phyloP scores from a whole-genome alignment of 2,329 filamentous ascomycete species.

The Trichoderma pleuroti region DNA sequence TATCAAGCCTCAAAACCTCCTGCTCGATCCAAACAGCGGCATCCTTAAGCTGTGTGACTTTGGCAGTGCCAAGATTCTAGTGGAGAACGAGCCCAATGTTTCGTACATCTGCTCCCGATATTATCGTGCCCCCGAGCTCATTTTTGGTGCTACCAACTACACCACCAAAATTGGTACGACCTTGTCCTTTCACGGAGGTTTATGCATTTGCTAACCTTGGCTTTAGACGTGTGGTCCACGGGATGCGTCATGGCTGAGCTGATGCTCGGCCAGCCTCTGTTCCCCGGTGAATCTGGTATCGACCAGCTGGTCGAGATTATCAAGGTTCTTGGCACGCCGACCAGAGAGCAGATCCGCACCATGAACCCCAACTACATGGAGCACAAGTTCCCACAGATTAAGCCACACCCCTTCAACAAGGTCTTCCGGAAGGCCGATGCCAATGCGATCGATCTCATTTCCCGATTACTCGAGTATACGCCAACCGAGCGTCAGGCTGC shows the following conservation, averaged over 20 bases:
- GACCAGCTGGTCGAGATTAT: conserved; percentile 99
- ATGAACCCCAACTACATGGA: conserved; percentile 99
- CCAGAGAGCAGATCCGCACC: conserved; percentile 94
- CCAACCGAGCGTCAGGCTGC: conserved; percentile 91
- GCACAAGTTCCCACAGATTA: conserved; percentile 99
- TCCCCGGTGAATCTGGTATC: conserved; percentile 97
- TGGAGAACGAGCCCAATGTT: conserved; percentile 98
- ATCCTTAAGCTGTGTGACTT: conserved; percentile 98
- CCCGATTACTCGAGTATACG: conserved; percentile 90
- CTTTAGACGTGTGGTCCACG: conserved; percentile 94
- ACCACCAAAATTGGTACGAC: conserved; percentile 96
- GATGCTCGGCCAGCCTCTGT: conserved; percentile 96
- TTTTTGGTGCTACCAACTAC: conserved; percentile 98
- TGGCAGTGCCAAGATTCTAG: conserved; percentile 95
- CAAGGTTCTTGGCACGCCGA: conserved; percentile 95
- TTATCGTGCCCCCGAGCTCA: conserved; percentile 95
- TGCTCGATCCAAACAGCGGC: conserved; percentile 86
- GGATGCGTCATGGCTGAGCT: conserved; percentile 99
- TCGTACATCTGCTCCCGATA: conserved; percentile 99
- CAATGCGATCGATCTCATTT: conserved; percentile 92
- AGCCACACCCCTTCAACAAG: conserved; percentile 98
- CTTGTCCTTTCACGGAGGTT: neutral
- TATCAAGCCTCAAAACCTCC: conserved; percentile 97
- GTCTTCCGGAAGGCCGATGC: conserved; percentile 95
- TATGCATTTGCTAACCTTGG: conserved; percentile 49